Evolutionary conservation across 2,329 filamentous ascomycete species (phyloP).

Genomic region (Aureobasidium sp.): DNA sequence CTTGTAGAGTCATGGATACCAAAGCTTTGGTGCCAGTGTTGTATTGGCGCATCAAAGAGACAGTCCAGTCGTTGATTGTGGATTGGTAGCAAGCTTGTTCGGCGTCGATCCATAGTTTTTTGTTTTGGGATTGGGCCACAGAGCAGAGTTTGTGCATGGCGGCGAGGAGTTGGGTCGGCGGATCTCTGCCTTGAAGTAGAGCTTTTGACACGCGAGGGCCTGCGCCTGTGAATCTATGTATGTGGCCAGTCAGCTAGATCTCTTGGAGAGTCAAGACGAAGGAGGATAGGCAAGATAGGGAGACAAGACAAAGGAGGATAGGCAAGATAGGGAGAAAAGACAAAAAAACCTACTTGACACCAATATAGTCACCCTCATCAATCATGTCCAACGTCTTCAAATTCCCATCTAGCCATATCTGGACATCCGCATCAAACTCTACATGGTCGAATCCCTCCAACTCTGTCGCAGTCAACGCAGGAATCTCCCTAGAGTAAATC

Average conservation of each 20-base stretch:
- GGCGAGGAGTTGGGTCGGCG: conserved; percentile 35
- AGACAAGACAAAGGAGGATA: too few species aligned
- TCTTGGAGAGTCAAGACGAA: too few species aligned
- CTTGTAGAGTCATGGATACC: conserved; percentile 48
- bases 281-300: too few species aligned
- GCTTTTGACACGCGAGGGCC: conserved; percentile 37
- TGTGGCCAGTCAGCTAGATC: neutral
- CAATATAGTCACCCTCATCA: conserved; percentile 45
- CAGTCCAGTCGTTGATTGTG: conserved; percentile 47
- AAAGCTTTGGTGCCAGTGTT: conserved; percentile 39
- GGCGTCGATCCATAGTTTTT: conserved; percentile 47
- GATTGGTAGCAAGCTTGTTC: conserved; percentile 48
- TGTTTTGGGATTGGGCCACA: conserved; percentile 36
- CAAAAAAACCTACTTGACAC: conserved; percentile 45
- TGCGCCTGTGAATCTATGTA: conserved; percentile 41
- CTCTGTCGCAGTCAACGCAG: conserved; percentile 21
- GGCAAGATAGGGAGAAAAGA: too few species aligned
- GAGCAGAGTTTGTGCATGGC: conserved; percentile 41
- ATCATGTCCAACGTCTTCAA: conserved; percentile 48
- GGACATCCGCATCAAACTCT: conserved; percentile 26
- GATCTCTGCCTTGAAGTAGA: conserved; percentile 33
- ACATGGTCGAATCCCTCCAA: conserved; percentile 20
- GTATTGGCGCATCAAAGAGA: conserved; percentile 47
- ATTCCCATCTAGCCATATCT: conserved; percentile 47
- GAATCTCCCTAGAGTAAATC: conserved; percentile 47